phyloP scores from a whole-genome alignment of 306 rosid genomes.

The Notholithocarpus densiflorus region DNA sequence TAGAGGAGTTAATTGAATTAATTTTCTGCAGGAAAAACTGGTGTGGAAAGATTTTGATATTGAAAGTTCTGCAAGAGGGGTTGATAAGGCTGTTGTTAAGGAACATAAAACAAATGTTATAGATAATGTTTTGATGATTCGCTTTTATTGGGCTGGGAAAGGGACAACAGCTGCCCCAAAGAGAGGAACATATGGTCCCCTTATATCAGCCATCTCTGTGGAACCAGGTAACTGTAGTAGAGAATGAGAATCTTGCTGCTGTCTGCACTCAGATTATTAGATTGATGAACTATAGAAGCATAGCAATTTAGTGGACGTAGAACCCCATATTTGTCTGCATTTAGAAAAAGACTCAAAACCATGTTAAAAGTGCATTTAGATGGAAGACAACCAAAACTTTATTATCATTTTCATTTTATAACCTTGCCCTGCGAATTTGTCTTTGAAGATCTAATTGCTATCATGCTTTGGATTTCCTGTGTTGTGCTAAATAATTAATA shows the following conservation, averaged over 20 bases:
- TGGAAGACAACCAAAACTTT: too few relatives aligned
- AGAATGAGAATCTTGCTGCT: too few relatives aligned
- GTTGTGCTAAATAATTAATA: too few relatives aligned
- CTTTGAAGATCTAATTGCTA: too few relatives aligned
- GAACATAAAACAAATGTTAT: conserved; percentile 32
- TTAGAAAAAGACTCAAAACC: too few relatives aligned
- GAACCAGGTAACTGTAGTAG: conserved; percentile 37
- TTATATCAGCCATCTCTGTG: conserved; percentile 59
- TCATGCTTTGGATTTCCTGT: too few relatives aligned
- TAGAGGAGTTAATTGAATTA: conserved; percentile 11
- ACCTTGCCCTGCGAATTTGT: too few relatives aligned
- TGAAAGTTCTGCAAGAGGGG: conserved; percentile 27
- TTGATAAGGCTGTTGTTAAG: conserved; percentile 33
- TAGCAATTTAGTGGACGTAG: too few relatives aligned
- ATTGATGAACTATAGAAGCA: background rate
- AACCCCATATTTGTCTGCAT: background rate
- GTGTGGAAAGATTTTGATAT: conserved; percentile 46
- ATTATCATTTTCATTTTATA: too few relatives aligned
- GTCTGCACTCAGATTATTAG: background rate
- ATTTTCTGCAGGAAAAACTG: conserved; percentile 35
- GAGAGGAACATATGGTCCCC: conserved; percentile 56
- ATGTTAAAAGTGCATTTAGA: too few relatives aligned
- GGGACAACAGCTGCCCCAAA: conserved; percentile 53
- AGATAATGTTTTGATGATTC: conserved; percentile 37
- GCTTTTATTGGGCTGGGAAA: conserved; percentile 68